Base-by-base conservation (phyloP, 805 yeast species). In the Grigorovia yakushimaensis region DNA sequence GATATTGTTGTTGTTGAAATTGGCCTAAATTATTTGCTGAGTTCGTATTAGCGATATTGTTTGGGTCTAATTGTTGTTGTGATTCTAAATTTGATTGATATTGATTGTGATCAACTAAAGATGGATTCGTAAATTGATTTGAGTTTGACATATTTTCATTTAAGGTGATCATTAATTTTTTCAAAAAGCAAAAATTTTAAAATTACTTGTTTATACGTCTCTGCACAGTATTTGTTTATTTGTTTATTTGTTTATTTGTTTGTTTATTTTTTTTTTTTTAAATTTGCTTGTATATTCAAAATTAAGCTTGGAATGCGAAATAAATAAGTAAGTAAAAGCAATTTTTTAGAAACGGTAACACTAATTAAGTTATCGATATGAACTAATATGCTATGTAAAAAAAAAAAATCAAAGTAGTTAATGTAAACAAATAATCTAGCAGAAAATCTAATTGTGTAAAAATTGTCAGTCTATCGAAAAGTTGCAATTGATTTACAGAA, bases 31-130 rank as follows among this genome's bases (percentile, higher is more conserved):
- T 33, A 17, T 15, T 30, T 18, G 15, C 18, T 18, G 37, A 33
- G 15, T 33, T 33, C 9, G 9, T 27, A 15, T 15, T 33, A 33
- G 37, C 37, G 15, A n/a, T 21, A 9, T 39, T 21, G 8, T 39
- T 20, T 20, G 17, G 17, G 10, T 39, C 33, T 15, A 41, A 33
- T 15, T 58, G 58, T 13, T 54, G 41, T 39, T 53, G 59, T 35
- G 55, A 60, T 39, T 58, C 59, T 46, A 60, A 43, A 33, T 33
- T 17, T 20, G 52, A 39, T 35, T 56, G 56, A 36, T 58, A 61
- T 44, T 55, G 58, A 20, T 39, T 40, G 22, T 27, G 33, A 7
- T 24, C 43, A 23, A 24, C 20, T 13, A 37, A 18, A 18, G 20
- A 10, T 37, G 20, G 21, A 18, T 18, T 18, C 11, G 39, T 17